These are phyloP conservation scores for Fusarium falciforme DNA, from an alignment of 2,329 filamentous ascomycete species.

Conservation along the genomic window DNA sequence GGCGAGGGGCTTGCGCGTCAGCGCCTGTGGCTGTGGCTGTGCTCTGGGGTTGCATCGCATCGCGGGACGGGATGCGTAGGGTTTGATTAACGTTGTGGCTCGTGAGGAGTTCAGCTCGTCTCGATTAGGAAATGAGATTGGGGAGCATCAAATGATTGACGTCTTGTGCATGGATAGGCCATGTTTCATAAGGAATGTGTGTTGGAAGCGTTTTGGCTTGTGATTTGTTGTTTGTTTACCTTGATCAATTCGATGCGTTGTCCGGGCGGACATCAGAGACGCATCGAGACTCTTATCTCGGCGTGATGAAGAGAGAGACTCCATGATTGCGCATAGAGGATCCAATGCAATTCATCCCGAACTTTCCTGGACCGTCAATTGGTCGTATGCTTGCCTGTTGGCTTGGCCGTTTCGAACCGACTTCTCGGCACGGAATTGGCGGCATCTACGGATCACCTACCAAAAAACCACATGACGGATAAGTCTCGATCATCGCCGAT, in stretches of 20 bases:
- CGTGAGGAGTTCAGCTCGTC: constrained; percentile 27
- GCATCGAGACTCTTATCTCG: background rate
- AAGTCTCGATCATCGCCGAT: constrained; percentile 36
- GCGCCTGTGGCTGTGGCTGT: constrained; percentile 11
- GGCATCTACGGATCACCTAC: constrained; percentile 2
- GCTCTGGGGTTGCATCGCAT: constrained; percentile 12
- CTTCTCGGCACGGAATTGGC: constrained; percentile 27
- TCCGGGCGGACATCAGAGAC: constrained; percentile 9
- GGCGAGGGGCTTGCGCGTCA: constrained; percentile 46
- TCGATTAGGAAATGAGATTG: constrained; percentile 21
- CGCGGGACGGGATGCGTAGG: constrained; percentile 1
- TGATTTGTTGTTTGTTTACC: constrained; percentile 21
- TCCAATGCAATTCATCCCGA: background rate
- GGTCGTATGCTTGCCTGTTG: background rate
- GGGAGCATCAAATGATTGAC: constrained; percentile 6
- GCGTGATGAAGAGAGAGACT: background rate
- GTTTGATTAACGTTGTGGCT: constrained; percentile 36
- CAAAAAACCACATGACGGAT: background rate
- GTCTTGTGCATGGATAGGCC: constrained; percentile 17
- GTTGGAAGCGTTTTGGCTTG: background rate
- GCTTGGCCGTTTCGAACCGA: constrained; percentile 3
- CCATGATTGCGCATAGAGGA: background rate
- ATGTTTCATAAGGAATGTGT: constrained; percentile 28
- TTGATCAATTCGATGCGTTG: constrained; percentile 33
- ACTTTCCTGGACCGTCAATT: background rate